Base-by-base conservation (phyloP, 169 alveolate species). In the Plasmodium cynomolgi region DNA sequence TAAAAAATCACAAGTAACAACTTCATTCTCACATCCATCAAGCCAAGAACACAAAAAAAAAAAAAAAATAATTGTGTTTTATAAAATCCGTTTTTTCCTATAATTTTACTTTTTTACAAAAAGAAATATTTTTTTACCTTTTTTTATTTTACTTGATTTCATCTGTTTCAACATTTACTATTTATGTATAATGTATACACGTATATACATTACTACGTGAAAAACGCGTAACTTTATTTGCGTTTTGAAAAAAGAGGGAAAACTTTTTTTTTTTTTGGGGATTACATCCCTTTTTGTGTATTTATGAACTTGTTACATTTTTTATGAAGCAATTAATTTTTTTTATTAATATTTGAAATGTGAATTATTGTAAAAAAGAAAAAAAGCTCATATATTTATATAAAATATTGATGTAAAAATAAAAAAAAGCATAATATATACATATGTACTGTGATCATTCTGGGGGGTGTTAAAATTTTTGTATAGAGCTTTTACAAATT, bases 401-500 rank as follows among this genome's bases (percentile, higher is more conserved):
- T 80, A 39, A 20, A 37, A 26, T 39, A 80, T 62, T 37, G 50
- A 41, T 37, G 37, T 41, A 44, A 33, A 34, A 80, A 80, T 15
- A 17, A 37, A 41, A 80, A 80, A 80, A 39, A 80, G 56, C 11
- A 37, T 11, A 44, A 13, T n/a, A n/a, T 34, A 50, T 79, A 79
- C 50, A 79, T 47, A 8, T 79, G 33, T 79, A 41, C 54, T 39
- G 73, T 79, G 56, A 41, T 50, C 84, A 79, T 79, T 79, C 54
- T 79, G 77, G n/a, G 39, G 77, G 39, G 39, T 68, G 77, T 68
- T 68, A 68, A 9, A 68, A 68, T 23, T 68, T 68, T 68, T 68
- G 4, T 68, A 26, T 20, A 26, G 92, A 84, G 83, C 83, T 84
- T 84, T 84, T 84, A 84, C 82, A 84, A 84, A 71, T 84, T 84